Base-by-base conservation (phyloP, 257 asterid genomes). In the Rauvolfia tetraphylla region DNA sequence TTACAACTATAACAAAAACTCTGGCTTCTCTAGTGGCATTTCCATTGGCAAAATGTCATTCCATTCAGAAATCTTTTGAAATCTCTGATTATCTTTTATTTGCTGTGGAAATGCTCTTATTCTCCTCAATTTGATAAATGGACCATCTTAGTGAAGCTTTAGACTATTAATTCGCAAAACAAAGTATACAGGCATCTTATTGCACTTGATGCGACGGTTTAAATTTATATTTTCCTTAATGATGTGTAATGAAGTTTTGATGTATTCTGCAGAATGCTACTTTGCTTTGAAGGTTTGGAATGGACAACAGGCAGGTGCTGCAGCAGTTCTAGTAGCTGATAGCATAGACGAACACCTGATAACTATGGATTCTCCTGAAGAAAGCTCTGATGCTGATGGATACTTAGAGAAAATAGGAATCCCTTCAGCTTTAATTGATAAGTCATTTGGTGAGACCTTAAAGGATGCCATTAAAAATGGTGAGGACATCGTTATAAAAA, bases 301-400 rank as follows among this genome's bases (percentile, higher is more conserved):
- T 76, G 97, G 89, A 17, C 92, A 93, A 80, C 93, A 87, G 78
- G 97, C 90, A 0, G 98, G 98, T 7, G 98, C 97, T 4, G 91
- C 98, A 0, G 98, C 98, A 0, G 98, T 93, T 58, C 70, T 93
- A 34, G 94, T 93, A 68, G 98, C 98, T 1, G 98, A 93, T 84
- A 86, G 81, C 71, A 72, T 86, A n/a, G 96, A 93, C 9, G 98
- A 93, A 49, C 81, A 90, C 48, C 89, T 93, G 6, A 84, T 93
- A 81, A 93, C 98, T 49, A 93, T 93, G 98, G 98, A 92, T 76
- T 90, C 98, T 22, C 98, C 98, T 0, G 92, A 89, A 42, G 97
- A 91, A 61, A 92, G 88, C 86, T 46, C 81, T 0, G 94, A 89
- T 54, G 85, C 96, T 4, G 85, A 86, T 61, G 94, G 85, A n/a